Percentiles rank a stretch among this genome's conserved stretches.
phyloP scores from a whole-genome alignment of 2,329 filamentous ascomycete genomes.

The Fusarium dlaminii region DNA sequence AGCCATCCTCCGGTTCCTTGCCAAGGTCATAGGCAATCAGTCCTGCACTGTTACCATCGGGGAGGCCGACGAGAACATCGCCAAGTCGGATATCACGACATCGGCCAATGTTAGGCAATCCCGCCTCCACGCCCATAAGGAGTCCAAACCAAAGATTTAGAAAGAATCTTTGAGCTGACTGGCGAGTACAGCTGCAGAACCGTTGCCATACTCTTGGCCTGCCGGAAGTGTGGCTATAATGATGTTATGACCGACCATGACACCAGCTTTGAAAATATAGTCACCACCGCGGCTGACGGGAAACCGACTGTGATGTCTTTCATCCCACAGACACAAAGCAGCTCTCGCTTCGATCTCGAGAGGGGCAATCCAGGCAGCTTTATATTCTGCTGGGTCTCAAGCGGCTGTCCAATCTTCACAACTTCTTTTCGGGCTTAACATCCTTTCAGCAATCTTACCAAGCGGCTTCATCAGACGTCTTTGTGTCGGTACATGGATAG shows the following conservation, averaged over 20 bases:
- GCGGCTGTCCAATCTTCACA: background rate
- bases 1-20: slow-evolving; percentile 45
- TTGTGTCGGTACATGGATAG: no score
- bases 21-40: slow-evolving; percentile 48
- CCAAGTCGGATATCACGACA: slow-evolving; percentile 50
- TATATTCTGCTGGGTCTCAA: slow-evolving; percentile 39
- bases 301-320: slow-evolving; percentile 46
- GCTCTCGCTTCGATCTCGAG: slow-evolving; percentile 50
- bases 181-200: slow-evolving; percentile 47
- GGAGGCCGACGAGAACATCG: slow-evolving; percentile 48
- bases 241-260: slow-evolving; percentile 50
- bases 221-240: slow-evolving; percentile 48
- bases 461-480: no score
- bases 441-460: background rate
- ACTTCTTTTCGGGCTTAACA: background rate
- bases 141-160: slow-evolving; percentile 51
- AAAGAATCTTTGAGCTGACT: slow-evolving; percentile 49
- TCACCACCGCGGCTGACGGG: slow-evolving; percentile 46
- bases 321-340: slow-evolving; percentile 48
- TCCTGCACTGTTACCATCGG: slow-evolving; percentile 37
- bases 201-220: slow-evolving; percentile 48
- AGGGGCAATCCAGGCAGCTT: slow-evolving; percentile 51
- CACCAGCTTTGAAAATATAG: slow-evolving; percentile 50
- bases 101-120: slow-evolving; percentile 43
- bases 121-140: slow-evolving; percentile 50